Percentiles rank a stretch among this genome's conserved stretches.
Evolutionary conservation across 1,284 basidiomycete species (phyloP).

Genomic region (Tilletia setariae): DNA sequence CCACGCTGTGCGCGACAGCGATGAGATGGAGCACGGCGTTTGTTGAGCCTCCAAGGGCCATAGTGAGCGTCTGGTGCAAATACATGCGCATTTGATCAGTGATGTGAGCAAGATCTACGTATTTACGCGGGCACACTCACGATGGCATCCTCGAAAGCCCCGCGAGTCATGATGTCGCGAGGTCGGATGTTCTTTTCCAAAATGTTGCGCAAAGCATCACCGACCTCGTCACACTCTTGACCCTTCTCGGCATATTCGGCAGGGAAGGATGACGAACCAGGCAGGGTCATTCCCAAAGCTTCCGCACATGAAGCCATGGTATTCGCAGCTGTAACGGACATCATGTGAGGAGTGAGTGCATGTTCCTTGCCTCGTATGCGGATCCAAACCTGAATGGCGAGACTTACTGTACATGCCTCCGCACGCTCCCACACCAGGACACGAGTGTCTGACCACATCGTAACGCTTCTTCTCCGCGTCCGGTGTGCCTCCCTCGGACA

Average conservation of each 20-base stretch:
- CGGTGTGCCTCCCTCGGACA: conserved; percentile 44
- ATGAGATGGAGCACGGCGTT: conserved; percentile 53
- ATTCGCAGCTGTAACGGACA: conserved; percentile 38
- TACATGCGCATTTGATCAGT: too few species aligned
- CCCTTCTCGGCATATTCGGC: conserved; percentile 52
- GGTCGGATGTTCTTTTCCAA: conserved; percentile 52
- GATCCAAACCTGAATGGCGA: background rate
- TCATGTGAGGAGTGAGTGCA: background rate
- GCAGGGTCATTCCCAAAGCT: conserved; percentile 52
- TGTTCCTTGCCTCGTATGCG: too few species aligned
- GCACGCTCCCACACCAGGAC: conserved; percentile 52
- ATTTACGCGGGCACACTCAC: conserved; percentile 12
- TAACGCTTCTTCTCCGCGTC: conserved; percentile 50
- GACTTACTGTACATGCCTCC: conserved; percentile 51
- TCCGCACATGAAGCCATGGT: conserved; percentile 53
- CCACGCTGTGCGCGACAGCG: conserved; percentile 51
- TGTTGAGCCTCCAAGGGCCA: conserved; percentile 51
- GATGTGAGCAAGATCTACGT: background rate
- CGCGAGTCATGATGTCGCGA: conserved; percentile 50
- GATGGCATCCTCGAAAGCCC: conserved; percentile 52
- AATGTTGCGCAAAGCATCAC: conserved; percentile 45
- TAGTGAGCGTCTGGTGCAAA: conserved; percentile 32
- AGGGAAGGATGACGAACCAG: conserved; percentile 48
- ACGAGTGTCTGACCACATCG: conserved; percentile 48
- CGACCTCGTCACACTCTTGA: conserved; percentile 44